Evolutionary conservation across 805 yeast genomes (phyloP).

Genomic region (Suhomyces emberorum): DNA sequence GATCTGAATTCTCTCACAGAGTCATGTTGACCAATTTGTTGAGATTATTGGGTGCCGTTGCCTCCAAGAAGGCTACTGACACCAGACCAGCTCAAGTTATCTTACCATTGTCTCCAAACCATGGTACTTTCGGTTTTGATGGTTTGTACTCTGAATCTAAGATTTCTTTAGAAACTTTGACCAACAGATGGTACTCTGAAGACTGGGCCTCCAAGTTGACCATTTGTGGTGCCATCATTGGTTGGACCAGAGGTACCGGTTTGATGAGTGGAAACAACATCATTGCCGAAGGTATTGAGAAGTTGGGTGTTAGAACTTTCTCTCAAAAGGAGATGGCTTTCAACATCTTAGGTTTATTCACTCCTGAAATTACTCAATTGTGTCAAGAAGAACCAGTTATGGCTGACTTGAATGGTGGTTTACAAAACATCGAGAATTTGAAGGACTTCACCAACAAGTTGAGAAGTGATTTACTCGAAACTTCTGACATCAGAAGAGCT

Average conservation of each 20-base stretch:
- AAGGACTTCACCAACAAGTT: constrained; percentile 80
- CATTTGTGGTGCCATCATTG: constrained; percentile 96
- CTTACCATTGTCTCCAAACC: constrained; percentile 96
- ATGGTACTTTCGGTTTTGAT: constrained; percentile 97
- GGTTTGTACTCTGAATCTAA: constrained; percentile 98
- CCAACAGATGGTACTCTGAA: constrained; percentile 99
- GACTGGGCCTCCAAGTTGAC: constrained; percentile 94
- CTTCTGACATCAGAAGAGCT: constrained; percentile 91
- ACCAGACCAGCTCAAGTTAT: constrained; percentile 98
- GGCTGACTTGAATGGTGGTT: constrained; percentile 99
- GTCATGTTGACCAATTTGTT: constrained; percentile 95
- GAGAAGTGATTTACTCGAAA: constrained; percentile 72
- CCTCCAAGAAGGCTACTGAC: constrained; percentile 76
- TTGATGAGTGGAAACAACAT: constrained; percentile 96
- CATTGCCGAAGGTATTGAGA: constrained; percentile 96
- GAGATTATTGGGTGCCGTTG: constrained; percentile 88
- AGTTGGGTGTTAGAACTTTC: constrained; percentile 94
- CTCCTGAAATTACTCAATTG: constrained; percentile 76
- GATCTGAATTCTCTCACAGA: constrained; percentile 97
- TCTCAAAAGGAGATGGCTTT: constrained; percentile 99
- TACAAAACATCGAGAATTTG: constrained; percentile 88
- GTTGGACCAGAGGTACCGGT: constrained; percentile 99
- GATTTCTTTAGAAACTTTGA: constrained; percentile 88
- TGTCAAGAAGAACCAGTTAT: constrained; percentile 93
- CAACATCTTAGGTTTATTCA: constrained; percentile 90